Base-by-base conservation (phyloP, 2,329 filamentous ascomycete genomes). In the Talaromyces sp. region DNA sequence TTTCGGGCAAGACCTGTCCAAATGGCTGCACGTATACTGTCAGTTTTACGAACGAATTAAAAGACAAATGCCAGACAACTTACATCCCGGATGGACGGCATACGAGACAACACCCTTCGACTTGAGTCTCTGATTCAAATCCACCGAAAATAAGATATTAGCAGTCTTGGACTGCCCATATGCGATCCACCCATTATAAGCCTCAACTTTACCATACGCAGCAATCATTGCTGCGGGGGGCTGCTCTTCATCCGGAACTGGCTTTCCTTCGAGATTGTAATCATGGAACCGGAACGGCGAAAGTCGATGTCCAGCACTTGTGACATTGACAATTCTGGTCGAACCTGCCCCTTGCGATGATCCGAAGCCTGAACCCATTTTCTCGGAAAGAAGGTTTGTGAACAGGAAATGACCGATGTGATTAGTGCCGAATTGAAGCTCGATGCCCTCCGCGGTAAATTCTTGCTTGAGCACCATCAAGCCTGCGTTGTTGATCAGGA, bases 151-250 rank as follows among this genome's bases (percentile, higher is more conserved):
- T 49, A 82, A 68, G 19, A 80, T 73, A 64, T 77, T 78, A 27
- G 78, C 78, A 19, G 75, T 78, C 72, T 82, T 82, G 43, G 72
- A 70, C 64, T 80, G 77, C 10, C 75, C 77, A 70, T 81, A 81
- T 15, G 73, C 72, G 2, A 65, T 36, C 65, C 65, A 67, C 2
- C 65, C 65, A 54, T 65, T 67, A 51, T 67, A 67, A 13, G 36
- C 45, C 49, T 62, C 47, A 5, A 56, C 62, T n/a, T 45, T 58
- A 19, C 61, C 51, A 36, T 65, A 67, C n/a, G 45, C 19, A 10
- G 25, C 29, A 34, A 43, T 58, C n/a, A 67, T 49, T n/a, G 31
- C 53, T 8, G 61, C 27, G 6, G 65, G 65, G 2, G 65, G 65
- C 38, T 67, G 65, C 47, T 67, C 65, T 31, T 67, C 65, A n/a